These are phyloP conservation scores for Sphagnum tenellum DNA, from an alignment of 225 moss, liverwort and hornwort species.

Conservation along the genomic window DNA sequence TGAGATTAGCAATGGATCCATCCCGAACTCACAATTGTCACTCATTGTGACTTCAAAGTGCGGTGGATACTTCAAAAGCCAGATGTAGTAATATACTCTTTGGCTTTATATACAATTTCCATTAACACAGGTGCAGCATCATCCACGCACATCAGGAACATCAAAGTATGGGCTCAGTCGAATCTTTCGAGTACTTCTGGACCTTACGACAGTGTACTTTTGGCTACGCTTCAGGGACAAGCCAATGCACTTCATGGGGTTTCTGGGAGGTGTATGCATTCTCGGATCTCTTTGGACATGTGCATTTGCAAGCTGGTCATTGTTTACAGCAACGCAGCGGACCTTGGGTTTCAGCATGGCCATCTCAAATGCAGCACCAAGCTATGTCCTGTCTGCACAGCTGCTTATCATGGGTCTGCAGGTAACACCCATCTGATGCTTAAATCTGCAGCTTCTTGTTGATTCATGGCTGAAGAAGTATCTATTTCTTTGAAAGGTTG, in stretches of 20 bases:
- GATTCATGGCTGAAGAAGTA: too few species aligned
- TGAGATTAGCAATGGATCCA: too few species aligned
- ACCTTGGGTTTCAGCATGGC: constrained; percentile 40
- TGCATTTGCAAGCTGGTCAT: constrained; percentile 19
- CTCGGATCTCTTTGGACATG: constrained; percentile 24
- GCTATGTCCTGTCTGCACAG: constrained; percentile 29
- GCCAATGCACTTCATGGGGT: constrained; percentile 49
- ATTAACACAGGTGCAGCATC: constrained; percentile 26
- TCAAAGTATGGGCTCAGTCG: constrained; percentile 44
- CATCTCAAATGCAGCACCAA: constrained; percentile 24
- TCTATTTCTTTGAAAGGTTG: too few species aligned
- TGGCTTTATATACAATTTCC: too few species aligned
- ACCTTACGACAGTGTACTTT: constrained; percentile 32
- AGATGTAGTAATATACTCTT: too few species aligned
- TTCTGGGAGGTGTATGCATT: constrained; percentile 32
- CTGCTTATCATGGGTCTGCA: constrained; percentile 48
- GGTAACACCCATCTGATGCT: constrained; percentile 5
- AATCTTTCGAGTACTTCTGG: constrained; percentile 25
- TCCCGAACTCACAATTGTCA: too few species aligned
- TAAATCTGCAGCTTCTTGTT: neutral
- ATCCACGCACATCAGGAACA: constrained; percentile 27
- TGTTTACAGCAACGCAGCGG: constrained; percentile 15
- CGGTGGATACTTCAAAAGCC: too few species aligned
- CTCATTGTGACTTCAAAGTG: too few species aligned
- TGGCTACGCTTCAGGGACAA: constrained; percentile 37